These are phyloP conservation scores for Fomitopsis palustris DNA, from an alignment of 1,284 basidiomycete genomes.

Conservation along the genomic window DNA sequence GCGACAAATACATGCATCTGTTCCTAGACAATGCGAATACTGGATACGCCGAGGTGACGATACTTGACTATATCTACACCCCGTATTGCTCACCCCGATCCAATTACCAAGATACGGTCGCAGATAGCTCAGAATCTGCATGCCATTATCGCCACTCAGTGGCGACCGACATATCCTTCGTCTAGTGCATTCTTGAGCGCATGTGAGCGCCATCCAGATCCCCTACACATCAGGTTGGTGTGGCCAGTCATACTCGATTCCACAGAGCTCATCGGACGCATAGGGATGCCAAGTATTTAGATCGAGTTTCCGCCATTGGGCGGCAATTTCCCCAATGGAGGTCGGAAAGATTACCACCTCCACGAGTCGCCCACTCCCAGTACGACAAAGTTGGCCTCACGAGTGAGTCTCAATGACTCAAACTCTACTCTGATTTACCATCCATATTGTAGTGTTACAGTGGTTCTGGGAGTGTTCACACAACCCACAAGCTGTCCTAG, in stretches of 20 bases:
- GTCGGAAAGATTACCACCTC: slow-evolving; percentile 77
- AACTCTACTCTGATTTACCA: neutral
- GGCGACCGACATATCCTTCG: slow-evolving; percentile 76
- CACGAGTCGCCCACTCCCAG: slow-evolving; percentile 75
- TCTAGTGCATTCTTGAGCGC: slow-evolving; percentile 62
- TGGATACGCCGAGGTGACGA: slow-evolving; percentile 76
- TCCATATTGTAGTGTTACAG: slow-evolving; percentile 52
- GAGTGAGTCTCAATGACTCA: slow-evolving; percentile 39
- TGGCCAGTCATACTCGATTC: neutral
- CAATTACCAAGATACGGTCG: slow-evolving; percentile 48
- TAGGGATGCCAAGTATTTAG: slow-evolving; percentile 57
- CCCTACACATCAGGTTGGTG: slow-evolving; percentile 57
- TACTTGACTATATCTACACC: neutral
- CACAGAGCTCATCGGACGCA: neutral
- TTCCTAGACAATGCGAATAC: slow-evolving; percentile 78
- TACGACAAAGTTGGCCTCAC: slow-evolving; percentile 88
- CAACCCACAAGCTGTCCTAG: slow-evolving; percentile 59
- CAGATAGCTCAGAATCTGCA: slow-evolving; percentile 71
- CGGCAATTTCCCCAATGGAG: slow-evolving; percentile 63
- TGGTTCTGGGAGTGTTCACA: slow-evolving; percentile 80
- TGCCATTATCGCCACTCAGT: slow-evolving; percentile 57
- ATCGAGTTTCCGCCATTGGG: slow-evolving; percentile 53
- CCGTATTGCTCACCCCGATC: slow-evolving; percentile 1
- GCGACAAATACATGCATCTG: slow-evolving; percentile 65
- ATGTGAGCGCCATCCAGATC: slow-evolving; percentile 59